Conservation (phyloP, 1,284 basidiomycete genomes). For the Ceratobasidium sp. region DNA sequence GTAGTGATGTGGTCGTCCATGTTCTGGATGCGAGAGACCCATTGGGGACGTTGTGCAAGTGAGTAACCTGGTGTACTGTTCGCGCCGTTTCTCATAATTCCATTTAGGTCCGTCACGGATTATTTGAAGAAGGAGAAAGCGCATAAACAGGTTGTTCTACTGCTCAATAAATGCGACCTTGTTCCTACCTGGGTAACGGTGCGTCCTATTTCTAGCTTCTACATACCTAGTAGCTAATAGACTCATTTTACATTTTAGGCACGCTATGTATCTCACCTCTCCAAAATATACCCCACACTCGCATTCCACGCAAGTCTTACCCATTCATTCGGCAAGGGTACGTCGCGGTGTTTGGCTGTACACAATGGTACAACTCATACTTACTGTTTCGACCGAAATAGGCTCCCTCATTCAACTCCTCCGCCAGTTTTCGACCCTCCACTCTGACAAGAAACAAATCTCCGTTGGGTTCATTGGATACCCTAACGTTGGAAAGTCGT, state of each 20-base stretch:
- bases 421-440: conserved; percentile 95
- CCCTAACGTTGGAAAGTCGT: conserved; percentile 98
- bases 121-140: conserved; percentile 96
- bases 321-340: conserved; percentile 80
- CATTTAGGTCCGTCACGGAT: conserved; percentile 81
- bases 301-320: conserved; percentile 99
- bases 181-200: conserved; percentile 99
- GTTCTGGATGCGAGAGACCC: conserved; percentile 97
- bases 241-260: conserved; percentile 71
- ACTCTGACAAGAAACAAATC: conserved; percentile 99
- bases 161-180: conserved; percentile 99
- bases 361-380: not conserved
- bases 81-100: not conserved
- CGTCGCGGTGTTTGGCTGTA: not conserved
- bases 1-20: conserved; percentile 96
- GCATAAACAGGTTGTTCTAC: conserved; percentile 96
- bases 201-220: conserved; percentile 58
- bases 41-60: conserved; percentile 93
- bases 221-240: conserved; percentile 7
- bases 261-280: conserved; percentile 96
- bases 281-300: conserved; percentile 93
- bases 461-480: conserved; percentile 98
- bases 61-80: not conserved
- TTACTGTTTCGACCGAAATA: conserved; percentile 71
- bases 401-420: conserved; percentile 97